These are phyloP conservation scores for Auricularia sp. DNA, from an alignment of 768 basidiomycete genomes.

Conservation along the genomic window DNA sequence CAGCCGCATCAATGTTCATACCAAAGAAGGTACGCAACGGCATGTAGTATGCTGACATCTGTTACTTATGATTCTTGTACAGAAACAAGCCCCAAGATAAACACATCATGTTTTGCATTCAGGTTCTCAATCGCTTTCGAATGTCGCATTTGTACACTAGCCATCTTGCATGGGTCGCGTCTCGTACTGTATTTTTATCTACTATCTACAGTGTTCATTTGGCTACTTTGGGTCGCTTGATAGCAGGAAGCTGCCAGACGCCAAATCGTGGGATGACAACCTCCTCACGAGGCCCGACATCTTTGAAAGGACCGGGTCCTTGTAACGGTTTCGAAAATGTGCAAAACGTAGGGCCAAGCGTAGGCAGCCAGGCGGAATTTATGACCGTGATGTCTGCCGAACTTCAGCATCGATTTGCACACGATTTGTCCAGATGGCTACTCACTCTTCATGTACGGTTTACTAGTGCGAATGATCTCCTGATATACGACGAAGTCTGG, in stretches of 20 bases:
- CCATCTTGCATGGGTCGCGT: not conserved
- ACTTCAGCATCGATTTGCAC: not conserved
- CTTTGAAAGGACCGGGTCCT: slow-evolving; percentile 22
- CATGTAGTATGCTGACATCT: not conserved
- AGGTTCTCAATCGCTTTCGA: not conserved
- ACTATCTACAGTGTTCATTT: not conserved
- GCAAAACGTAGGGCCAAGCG: slow-evolving; percentile 72
- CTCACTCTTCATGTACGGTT: slow-evolving; percentile 73
- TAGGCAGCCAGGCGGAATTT: slow-evolving; percentile 81
- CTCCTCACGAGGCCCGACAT: slow-evolving; percentile 45
- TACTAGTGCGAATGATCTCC: slow-evolving; percentile 69
- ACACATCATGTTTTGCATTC: not conserved
- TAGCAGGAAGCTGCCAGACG: slow-evolving; percentile 79
- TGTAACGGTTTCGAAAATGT: slow-evolving; percentile 81
- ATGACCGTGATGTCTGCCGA: slow-evolving; percentile 65
- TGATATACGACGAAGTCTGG: slow-evolving; percentile 82
- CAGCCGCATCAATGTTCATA: slow-evolving; percentile 43
- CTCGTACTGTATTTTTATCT: not conserved
- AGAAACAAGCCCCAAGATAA: not conserved
- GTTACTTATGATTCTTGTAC: not conserved
- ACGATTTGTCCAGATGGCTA: not conserved
- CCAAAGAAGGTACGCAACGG: slow-evolving; percentile 36
- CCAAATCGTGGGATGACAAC: slow-evolving; percentile 82
- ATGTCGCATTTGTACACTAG: not conserved
- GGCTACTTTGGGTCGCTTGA: slow-evolving; percentile 20